phyloP scores from a whole-genome alignment of 2,329 filamentous ascomycete genomes.

The Fusarium equiseti region DNA sequence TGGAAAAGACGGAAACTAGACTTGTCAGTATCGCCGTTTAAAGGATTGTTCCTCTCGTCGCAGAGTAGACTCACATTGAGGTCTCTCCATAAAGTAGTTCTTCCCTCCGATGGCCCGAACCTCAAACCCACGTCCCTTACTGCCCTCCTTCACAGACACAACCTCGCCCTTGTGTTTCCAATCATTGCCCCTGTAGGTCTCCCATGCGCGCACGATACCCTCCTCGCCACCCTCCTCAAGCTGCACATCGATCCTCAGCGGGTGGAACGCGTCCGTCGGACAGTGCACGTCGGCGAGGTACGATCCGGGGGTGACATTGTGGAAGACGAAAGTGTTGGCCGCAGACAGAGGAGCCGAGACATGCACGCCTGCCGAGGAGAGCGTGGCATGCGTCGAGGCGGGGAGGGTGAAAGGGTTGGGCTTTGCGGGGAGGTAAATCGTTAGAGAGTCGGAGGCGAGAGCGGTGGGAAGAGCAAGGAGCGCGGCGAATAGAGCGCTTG shows the following conservation, averaged over 20 bases:
- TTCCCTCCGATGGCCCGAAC: conserved; percentile 73
- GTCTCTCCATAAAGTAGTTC: conserved; percentile 81
- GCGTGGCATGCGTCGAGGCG: conserved; percentile 74
- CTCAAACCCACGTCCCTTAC: conserved; percentile 64
- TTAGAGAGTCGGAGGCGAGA: conserved; percentile 52
- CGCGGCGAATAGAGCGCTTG: conserved; percentile 52
- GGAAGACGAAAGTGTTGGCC: conserved; percentile 80
- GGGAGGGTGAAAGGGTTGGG: conserved; percentile 68
- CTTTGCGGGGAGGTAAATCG: conserved; percentile 61
- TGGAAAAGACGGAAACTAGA: conserved; percentile 79
- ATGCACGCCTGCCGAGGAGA: conserved; percentile 57
- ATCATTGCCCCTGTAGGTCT: conserved; percentile 89
- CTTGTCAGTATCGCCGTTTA: conserved; percentile 8
- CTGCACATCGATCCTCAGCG: conserved; percentile 81
- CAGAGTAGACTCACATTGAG: conserved; percentile 72
- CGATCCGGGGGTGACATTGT: conserved; percentile 75
- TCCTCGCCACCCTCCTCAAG: conserved; percentile 43
- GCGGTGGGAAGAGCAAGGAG: conserved; percentile 52
- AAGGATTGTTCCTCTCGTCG: too few relatives aligned
- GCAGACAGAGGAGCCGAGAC: conserved; percentile 72
- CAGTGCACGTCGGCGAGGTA: conserved; percentile 88
- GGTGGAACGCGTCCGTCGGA: conserved; percentile 79
- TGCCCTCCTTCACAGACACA: conserved; percentile 57
- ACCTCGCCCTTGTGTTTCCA: conserved; percentile 87
- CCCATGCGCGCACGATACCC: conserved; percentile 74